phyloP scores from a whole-genome alignment of 2,329 filamentous ascomycete species.

The Ustulina deusta region DNA sequence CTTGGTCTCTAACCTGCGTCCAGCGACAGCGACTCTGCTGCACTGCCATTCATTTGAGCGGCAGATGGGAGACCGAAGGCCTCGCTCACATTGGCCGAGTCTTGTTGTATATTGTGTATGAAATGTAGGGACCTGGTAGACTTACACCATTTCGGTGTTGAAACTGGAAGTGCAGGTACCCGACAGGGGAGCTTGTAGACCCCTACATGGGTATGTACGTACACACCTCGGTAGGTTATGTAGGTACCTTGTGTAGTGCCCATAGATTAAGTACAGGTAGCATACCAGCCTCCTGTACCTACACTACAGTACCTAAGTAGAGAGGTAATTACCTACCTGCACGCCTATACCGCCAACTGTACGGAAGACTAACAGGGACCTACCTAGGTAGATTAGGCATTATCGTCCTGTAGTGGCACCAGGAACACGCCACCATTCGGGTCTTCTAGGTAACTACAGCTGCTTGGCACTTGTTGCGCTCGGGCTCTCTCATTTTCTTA shows the following conservation, averaged over 20 bases:
- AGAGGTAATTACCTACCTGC: no score
- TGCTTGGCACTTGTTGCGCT: neutral
- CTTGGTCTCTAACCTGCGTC: slow-evolving; percentile 57
- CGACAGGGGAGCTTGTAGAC: neutral
- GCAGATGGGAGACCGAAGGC: neutral
- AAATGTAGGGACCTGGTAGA: neutral
- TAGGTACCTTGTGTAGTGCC: no score
- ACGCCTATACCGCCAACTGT: no score
- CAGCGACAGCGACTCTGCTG: slow-evolving; percentile 55
- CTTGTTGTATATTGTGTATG: neutral
- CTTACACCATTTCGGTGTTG: slow-evolving; percentile 5
- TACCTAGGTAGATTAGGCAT: no score
- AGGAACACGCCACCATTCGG: neutral
- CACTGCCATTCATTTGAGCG: slow-evolving; percentile 56
- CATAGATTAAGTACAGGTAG: no score
- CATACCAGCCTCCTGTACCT: no score
- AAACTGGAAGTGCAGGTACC: neutral
- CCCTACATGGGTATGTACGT: neutral
- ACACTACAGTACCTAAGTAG: no score
- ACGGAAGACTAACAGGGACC: no score
- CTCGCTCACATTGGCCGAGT: slow-evolving; percentile 9
- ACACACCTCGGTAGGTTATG: neutral
- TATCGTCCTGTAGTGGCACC: slow-evolving; percentile 6
- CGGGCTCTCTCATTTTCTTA: no score
- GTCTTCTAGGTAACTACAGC: neutral